Conservation (phyloP, 148 eudicot species). For the Rhododendron ovatum region DNA sequence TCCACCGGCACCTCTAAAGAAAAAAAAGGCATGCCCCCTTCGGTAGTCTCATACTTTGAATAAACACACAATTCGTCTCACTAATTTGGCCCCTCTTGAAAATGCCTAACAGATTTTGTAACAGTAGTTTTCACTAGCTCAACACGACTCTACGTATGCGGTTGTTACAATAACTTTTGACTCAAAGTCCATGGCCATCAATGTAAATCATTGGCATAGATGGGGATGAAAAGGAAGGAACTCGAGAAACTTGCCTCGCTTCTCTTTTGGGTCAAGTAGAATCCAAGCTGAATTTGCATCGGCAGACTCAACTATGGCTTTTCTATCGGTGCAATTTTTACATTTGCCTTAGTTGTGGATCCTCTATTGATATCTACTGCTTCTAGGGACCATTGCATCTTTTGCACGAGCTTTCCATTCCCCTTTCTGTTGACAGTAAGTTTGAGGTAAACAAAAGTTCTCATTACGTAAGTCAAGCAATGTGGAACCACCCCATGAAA, state of each 20-base stretch:
- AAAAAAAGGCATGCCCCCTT: neutral
- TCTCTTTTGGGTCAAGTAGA: neutral
- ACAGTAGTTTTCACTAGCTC: neutral
- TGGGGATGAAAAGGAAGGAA: neutral
- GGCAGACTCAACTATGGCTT: neutral
- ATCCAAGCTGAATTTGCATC: neutral
- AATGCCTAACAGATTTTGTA: neutral
- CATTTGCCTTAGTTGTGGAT: neutral
- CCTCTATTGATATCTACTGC: neutral
- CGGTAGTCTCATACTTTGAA: neutral
- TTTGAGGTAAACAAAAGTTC: neutral
- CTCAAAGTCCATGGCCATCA: neutral
- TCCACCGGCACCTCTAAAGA: neutral
- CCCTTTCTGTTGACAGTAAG: neutral
- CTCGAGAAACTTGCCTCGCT: neutral
- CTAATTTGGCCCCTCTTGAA: neutral
- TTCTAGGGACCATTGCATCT: neutral
- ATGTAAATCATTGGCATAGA: neutral
- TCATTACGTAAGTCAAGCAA: neutral
- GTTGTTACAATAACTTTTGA: neutral
- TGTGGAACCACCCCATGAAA: conserved; percentile 13
- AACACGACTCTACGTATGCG: neutral
- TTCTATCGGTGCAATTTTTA: no score
- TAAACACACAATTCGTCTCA: neutral
- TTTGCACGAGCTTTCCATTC: neutral